Base-by-base conservation (phyloP, 768 basidiomycete species). In the Phaeotremella skinneri region DNA sequence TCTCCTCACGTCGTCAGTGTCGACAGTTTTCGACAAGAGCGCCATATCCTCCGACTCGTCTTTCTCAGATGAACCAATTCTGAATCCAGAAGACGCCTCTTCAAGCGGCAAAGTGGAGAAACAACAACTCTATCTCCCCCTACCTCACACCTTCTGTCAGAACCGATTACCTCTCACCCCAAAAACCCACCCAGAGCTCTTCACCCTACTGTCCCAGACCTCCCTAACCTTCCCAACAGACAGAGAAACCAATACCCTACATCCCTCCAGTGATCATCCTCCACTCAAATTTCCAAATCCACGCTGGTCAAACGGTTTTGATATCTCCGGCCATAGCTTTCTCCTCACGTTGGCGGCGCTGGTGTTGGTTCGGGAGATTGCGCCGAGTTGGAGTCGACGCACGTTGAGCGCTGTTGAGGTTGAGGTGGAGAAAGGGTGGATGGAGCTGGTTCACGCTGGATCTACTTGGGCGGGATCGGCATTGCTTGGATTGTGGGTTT, bases 311-410 rank as follows among this genome's bases (percentile, higher is more conserved):
- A 83, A 81, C 41, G 94, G 94, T 0, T 91, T 96, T 73, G 94
- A 98, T 68, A 84, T 97, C 14, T 93, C 91, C 0, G 94, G 94
- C 5, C 94, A 97, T 72, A 81, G 91, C 29, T 97, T 96, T 79
- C 82, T 98, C 61, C 82, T 97, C 63, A 87, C 87, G 2, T 83
- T 94, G 80, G 81, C 86, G 14, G 79, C 82, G 14, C 79, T 94
- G 25, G 88, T 96, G 75, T 82, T 97, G 41, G 81, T 84, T 7
- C 85, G 90, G 70, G 88, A 91, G 75, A 75, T 93, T 30, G 78
- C 81, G 17, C 80, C 82, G 3, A 66, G 59, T 0, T 70, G 66
- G 67, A 39, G 55, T 20, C 30, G 48, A 34, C 66, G 64, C 64
- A 16, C 55, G 5, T 31, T n/a, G 20, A 21, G 30, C 49, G 45